phyloP scores from a whole-genome alignment of 257 asterid genomes.

The Solanum peruvianum region DNA sequence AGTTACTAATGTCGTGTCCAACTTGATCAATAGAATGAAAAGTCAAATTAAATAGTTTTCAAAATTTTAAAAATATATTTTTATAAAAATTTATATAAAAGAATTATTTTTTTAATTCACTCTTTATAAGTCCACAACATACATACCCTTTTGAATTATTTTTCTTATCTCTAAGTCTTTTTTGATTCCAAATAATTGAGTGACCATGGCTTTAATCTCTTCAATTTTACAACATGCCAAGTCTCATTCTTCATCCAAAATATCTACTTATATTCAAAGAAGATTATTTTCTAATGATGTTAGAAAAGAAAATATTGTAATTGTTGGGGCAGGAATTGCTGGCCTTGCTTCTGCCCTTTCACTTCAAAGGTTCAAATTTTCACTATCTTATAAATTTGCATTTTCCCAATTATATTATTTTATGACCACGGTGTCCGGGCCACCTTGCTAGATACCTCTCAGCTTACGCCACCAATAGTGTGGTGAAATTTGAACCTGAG shows the following conservation, averaged over 20 bases:
- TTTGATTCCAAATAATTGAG: background rate
- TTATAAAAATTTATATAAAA: too few relatives aligned
- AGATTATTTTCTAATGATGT: background rate
- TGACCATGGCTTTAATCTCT: slow-evolving; percentile 9
- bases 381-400: background rate
- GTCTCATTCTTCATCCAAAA: background rate
- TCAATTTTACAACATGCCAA: background rate
- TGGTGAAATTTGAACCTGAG: background rate
- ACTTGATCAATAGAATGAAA: background rate
- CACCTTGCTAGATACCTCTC: too few relatives aligned
- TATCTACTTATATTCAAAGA: background rate
- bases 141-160: background rate
- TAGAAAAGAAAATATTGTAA: slow-evolving; percentile 48
- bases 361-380: slow-evolving; percentile 35
- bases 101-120: background rate
- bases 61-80: background rate
- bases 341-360: slow-evolving; percentile 87
- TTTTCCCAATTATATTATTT: too few relatives aligned
- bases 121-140: background rate
- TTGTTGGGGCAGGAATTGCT: slow-evolving; percentile 88
- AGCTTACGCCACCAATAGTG: background rate
- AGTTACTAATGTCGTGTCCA: background rate
- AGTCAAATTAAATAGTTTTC: background rate
- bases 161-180: background rate
- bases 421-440: background rate